Conservation (phyloP, 73 alveolate species). For the Paramecium bursaria region DNA sequence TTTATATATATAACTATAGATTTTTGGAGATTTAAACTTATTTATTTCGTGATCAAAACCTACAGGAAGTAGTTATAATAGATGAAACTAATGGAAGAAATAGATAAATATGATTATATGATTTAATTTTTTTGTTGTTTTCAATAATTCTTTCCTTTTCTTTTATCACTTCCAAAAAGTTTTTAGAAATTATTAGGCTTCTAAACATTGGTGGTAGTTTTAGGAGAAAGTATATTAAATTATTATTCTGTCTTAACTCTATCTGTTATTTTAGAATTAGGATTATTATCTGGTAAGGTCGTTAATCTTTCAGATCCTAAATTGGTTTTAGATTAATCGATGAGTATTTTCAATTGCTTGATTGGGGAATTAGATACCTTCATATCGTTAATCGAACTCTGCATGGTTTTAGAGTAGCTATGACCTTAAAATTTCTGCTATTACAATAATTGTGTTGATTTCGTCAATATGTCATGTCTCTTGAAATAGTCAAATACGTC, state of each 20-base stretch:
- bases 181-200: neutral
- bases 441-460: slow-evolving; percentile 21
- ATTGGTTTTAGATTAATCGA: slow-evolving; percentile 27
- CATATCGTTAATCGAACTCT: slow-evolving; percentile 12
- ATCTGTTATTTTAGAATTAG: neutral
- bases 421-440: neutral
- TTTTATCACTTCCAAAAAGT: slow-evolving; percentile 54
- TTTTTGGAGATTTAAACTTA: neutral
- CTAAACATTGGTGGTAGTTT: neutral
- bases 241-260: slow-evolving; percentile 6
- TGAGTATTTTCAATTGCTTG: slow-evolving; percentile 4
- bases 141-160: neutral
- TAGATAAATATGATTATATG: neutral
- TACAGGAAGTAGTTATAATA: no score
- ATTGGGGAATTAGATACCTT: neutral
- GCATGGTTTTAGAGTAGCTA: slow-evolving; percentile 38
- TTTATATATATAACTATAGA: neutral
- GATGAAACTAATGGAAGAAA: neutral
- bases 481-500: slow-evolving; percentile 44
- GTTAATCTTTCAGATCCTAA: slow-evolving; percentile 21
- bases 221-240: slow-evolving; percentile 27
- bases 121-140: no score
- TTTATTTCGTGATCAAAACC: no score
- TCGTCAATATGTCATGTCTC: neutral
- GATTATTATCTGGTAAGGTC: slow-evolving; percentile 18